These are phyloP conservation scores for Candida jianshihensis DNA, from an alignment of 805 yeast species.

Conservation along the genomic window DNA sequence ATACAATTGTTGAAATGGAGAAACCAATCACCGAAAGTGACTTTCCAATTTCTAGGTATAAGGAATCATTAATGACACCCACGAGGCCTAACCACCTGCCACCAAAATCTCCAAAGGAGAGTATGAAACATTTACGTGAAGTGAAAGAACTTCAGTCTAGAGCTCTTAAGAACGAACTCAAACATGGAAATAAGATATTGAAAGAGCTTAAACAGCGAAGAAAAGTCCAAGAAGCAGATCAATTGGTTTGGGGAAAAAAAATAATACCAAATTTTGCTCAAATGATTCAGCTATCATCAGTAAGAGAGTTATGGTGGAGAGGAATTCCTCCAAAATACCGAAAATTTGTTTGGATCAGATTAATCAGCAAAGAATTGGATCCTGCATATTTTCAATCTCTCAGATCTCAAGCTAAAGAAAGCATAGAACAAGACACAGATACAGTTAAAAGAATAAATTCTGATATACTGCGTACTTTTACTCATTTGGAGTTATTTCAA, in stretches of 20 bases:
- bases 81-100: slow-evolving; percentile 65
- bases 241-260: slow-evolving; percentile 31
- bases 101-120: slow-evolving; percentile 51
- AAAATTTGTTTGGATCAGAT: slow-evolving; percentile 43
- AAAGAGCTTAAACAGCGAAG: slow-evolving; percentile 26
- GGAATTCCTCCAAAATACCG: slow-evolving; percentile 44
- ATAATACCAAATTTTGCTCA: slow-evolving; percentile 31
- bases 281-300: slow-evolving; percentile 29
- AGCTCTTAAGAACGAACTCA: slow-evolving; percentile 35
- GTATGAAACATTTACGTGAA: slow-evolving; percentile 45
- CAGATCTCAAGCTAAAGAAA: slow-evolving; percentile 1
- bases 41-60: slow-evolving; percentile 11
- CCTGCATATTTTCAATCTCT: not conserved
- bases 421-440: slow-evolving; percentile 5
- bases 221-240: slow-evolving; percentile 31
- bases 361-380: slow-evolving; percentile 25
- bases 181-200: slow-evolving; percentile 25
- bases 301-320: slow-evolving; percentile 56
- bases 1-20: slow-evolving; percentile 20
- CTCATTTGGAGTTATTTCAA: slow-evolving; percentile 32
- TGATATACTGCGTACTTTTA: slow-evolving; percentile 27
- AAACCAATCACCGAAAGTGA: slow-evolving; percentile 20
- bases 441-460: slow-evolving; percentile 5
- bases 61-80: slow-evolving; percentile 28
- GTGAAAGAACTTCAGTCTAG: slow-evolving; percentile 37